These are phyloP conservation scores for Elsinoe australis DNA, from an alignment of 2,329 filamentous ascomycete species.

Conservation along the genomic window DNA sequence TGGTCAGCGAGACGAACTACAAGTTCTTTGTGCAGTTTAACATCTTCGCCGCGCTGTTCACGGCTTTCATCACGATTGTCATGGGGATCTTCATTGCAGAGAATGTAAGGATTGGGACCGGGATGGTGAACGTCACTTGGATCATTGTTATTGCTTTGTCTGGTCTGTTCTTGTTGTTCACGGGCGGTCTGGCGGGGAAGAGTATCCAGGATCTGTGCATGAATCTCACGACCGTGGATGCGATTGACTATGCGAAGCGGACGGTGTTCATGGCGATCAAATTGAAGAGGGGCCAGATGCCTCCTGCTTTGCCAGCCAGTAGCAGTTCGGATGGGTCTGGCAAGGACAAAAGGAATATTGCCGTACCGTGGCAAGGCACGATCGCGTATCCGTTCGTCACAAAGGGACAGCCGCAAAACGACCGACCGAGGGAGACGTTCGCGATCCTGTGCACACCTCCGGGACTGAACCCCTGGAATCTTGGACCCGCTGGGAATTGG, in stretches of 20 bases:
- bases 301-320: constrained; percentile 13
- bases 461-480: constrained; percentile 79
- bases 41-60: constrained; percentile 63
- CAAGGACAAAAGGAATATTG: neutral
- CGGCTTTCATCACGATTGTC: constrained; percentile 55
- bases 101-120: constrained; percentile 20
- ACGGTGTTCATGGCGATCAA: constrained; percentile 68
- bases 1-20: constrained; percentile 76
- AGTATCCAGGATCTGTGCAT: constrained; percentile 60
- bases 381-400: constrained; percentile 53
- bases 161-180: constrained; percentile 72
- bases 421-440: constrained; percentile 52
- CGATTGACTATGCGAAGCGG: constrained; percentile 53
- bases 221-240: constrained; percentile 82
- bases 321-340: neutral
- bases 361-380: constrained; percentile 33
- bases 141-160: constrained; percentile 59
- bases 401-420: constrained; percentile 28
- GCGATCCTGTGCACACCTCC: constrained; percentile 66
- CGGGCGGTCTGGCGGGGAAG: constrained; percentile 65
- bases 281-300: constrained; percentile 41
- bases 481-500: constrained; percentile 64
- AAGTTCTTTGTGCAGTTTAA: constrained; percentile 92
- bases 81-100: constrained; percentile 57
- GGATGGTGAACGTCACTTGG: constrained; percentile 50